Conservation (phyloP, 352 stramenopile genomes). For the Globisporangium barbulae region DNA sequence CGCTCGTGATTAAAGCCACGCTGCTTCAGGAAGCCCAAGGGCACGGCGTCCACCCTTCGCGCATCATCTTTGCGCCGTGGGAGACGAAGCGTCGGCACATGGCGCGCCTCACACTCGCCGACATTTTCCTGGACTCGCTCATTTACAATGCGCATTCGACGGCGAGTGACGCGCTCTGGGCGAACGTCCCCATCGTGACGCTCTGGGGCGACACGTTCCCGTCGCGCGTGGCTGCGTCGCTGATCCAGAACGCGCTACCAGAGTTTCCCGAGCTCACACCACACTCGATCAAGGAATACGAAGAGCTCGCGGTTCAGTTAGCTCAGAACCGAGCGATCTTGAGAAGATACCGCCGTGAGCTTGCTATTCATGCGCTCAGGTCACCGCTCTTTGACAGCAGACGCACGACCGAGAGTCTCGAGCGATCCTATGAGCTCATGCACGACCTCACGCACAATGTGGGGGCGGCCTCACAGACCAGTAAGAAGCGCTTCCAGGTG, state of each 20-base stretch:
- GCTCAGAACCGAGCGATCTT: conserved; percentile 24
- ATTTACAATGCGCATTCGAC: conserved; percentile 96
- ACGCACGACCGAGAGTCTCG: conserved; percentile 54
- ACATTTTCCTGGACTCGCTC: conserved; percentile 95
- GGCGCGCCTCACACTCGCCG: conserved; percentile 62
- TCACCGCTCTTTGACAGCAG: conserved; percentile 76
- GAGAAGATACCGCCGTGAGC: conserved; percentile 22
- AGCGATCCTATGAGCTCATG: conserved; percentile 65
- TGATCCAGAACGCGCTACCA: conserved; percentile 42
- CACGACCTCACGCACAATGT: conserved; percentile 45
- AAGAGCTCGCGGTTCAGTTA: conserved; percentile 55
- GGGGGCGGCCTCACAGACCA: neutral
- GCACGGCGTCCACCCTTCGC: conserved; percentile 50
- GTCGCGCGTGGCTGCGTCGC: conserved; percentile 59
- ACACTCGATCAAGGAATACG: conserved; percentile 67
- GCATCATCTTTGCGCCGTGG: conserved; percentile 73
- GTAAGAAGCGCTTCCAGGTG: conserved; percentile 29
- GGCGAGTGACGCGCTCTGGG: conserved; percentile 87
- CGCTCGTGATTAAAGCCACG: conserved; percentile 26
- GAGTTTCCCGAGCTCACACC: conserved; percentile 30
- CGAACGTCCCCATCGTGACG: conserved; percentile 88
- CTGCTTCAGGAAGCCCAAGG: conserved; percentile 57
- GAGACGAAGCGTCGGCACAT: conserved; percentile 77
- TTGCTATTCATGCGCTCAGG: conserved; percentile 29
- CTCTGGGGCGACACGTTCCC: conserved; percentile 73